A percentile compares a stretch with the other conserved stretches of the same genome.
Conservation (phyloP, 129 eudicot genomes). For the Centrapalus pauciflorus region DNA sequence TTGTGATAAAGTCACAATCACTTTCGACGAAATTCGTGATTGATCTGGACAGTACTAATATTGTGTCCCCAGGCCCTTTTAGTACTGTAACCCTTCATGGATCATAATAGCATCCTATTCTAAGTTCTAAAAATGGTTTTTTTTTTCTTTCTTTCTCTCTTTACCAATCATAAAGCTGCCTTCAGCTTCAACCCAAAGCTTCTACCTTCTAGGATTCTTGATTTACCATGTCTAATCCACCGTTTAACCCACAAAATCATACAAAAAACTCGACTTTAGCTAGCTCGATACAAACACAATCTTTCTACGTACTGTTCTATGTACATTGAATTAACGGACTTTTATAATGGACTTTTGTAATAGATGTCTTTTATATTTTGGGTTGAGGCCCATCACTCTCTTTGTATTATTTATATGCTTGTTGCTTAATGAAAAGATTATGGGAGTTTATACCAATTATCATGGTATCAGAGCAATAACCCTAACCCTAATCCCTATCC, state of each 20-base stretch:
- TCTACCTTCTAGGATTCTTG: slow-evolving; percentile 3
- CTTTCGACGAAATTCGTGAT: background rate
- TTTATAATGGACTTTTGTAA: no score
- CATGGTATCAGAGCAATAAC: no score
- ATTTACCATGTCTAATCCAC: background rate
- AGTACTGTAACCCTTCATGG: background rate
- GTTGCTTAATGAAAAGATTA: no score
- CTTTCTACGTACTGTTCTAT: no score
- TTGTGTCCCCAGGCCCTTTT: no score
- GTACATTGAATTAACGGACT: no score
- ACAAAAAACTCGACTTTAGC: background rate
- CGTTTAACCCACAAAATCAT: background rate
- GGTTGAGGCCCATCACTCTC: no score
- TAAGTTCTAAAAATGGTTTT: background rate
- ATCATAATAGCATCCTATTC: slow-evolving; percentile 17
- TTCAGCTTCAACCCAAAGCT: background rate
- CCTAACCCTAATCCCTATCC: no score
- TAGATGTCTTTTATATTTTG: no score
- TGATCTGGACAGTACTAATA: background rate
- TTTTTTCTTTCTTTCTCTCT: no score
- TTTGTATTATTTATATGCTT: no score
- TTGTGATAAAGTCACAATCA: background rate
- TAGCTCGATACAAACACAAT: background rate
- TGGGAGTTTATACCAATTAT: no score
- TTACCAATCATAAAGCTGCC: background rate